Evolutionary conservation across 1,139 yeast species (phyloP), one percentile per base, ranked within the genome.

Genomic region (Lodderomyces parapsilosis): DNA sequence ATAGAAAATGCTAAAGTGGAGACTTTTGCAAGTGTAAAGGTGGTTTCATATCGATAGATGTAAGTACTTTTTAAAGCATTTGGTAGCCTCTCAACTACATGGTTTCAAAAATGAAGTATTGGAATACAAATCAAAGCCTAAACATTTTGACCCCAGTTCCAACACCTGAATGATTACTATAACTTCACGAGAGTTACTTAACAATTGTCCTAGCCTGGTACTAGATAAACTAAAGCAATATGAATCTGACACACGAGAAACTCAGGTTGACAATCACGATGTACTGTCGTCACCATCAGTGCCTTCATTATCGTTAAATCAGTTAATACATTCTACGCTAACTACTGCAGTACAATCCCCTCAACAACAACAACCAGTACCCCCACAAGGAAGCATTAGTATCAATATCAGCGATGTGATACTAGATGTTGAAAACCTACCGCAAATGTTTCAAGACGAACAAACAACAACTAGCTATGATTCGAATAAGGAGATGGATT

Each of bases 371-470:
- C 7, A 10, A 8, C 19, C 19, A 30, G 11, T 19, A 5, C 19
- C 33, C n/a, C 3, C 10, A n/a, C 32, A 28, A 28, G n/a, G n/a
- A 24, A 30, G 19, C 33, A 30, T 15, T 10, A 30, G 33, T 9
- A 18, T 38, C 15, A 38, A 38, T 22, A 30, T 38, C 28, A 20
- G 14, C 18, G 40, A 38, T n/a, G 25, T 38, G 10, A 31, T 38
- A 14, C 23, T 38, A 8, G 40, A 38, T 17, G 35, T 20, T 3
- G 40, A 38, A 13, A 38, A 38, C 27, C 22, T 38, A 20, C 28
- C 28, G 17, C 31, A 36, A 15, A n/a, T n/a, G n/a, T 4, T 19
- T 9, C 19, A 4, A 14, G 7, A 6, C 33, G 19, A 15, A 13
- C 33, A 7, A 9, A 24, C 33, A 4, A 17, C 18, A 2, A 10